These are phyloP conservation scores for Vitis amurensis DNA, from an alignment of 164 flowering plant species.

Conservation along the genomic window DNA sequence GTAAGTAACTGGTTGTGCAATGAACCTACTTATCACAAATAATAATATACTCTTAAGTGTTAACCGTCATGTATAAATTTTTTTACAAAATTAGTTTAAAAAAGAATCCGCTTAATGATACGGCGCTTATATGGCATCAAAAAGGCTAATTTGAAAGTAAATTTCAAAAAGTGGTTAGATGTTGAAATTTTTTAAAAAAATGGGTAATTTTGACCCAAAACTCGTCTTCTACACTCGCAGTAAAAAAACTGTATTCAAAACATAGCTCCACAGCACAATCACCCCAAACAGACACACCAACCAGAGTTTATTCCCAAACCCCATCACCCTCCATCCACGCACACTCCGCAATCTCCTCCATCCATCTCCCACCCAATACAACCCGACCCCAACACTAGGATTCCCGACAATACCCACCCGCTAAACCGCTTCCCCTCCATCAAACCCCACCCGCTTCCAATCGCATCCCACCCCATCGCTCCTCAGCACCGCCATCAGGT, in stretches of 20 bases:
- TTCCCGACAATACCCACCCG: constrained; percentile 48
- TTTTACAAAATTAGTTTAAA: no score
- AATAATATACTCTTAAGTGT: no score
- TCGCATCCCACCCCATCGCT: constrained; percentile 40
- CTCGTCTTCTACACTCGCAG: constrained; percentile 34
- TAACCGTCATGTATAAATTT: no score
- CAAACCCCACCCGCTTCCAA: constrained; percentile 37
- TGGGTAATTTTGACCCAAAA: no score
- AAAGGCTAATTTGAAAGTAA: no score
- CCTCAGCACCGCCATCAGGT: constrained; percentile 48
- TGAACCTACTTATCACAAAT: no score
- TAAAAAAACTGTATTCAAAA: constrained; percentile 35
- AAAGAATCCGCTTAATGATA: no score
- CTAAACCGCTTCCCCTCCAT: constrained; percentile 43
- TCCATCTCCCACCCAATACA: constrained; percentile 31
- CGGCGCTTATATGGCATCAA: no score
- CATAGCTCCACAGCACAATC: constrained; percentile 36
- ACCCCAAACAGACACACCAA: constrained; percentile 33
- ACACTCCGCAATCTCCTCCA: constrained; percentile 9
- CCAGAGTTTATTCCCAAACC: constrained; percentile 13
- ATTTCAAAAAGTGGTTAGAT: no score
- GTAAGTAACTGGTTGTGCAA: no score
- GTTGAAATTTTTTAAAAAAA: accelerated
- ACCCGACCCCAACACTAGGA: constrained; percentile 23
- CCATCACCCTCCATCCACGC: constrained; percentile 14